Base-by-base conservation (phyloP, 2,329 filamentous ascomycete genomes). In the Ceratocystis albifundus region DNA sequence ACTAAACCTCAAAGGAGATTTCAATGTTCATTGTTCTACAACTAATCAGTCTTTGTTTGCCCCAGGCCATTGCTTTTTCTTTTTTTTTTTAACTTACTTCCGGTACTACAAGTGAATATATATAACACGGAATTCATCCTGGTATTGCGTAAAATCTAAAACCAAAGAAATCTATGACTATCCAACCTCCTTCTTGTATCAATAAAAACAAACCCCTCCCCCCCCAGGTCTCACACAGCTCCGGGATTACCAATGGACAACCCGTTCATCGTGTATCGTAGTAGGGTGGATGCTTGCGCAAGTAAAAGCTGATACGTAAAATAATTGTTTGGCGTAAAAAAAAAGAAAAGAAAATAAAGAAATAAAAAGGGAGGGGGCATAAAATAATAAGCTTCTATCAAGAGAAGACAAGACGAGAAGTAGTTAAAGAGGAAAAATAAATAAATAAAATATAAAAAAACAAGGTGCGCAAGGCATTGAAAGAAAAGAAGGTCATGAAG, bases 401-500 rank as follows among this genome's bases (percentile, higher is more conserved):
- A 20, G 22, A n/a, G 22, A 50, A 50, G 22, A 22, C 17, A 50
- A 50, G 46, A 50, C 20, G 22, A 50, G 10, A 20, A 50, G 22
- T 50, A 50, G 22, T 50, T 8, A 50, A 25, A 59, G 20, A 53
- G 12, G 46, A 50, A 50, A 17, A 48, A 48, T n/a, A 48, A 6
- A 20, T n/a, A n/a, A n/a, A n/a, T n/a, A n/a, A n/a, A n/a, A n/a
- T n/a, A n/a, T n/a, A 25, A 50, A 8, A 50, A 50, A 25, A 53
- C 4, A 1, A 53, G 15, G 10, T 10, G 20, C 53, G 2, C 53
- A 25, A 7, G 53, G 53, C 25, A 59, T 32, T 30, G 36, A 65
- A 65, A 17, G 45, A 65, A 45, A 61, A 65, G 12, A 46, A 61
- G 32, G 53, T 59, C 53, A 59, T 59, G 25, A 59, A 17, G 53